phyloP scores from a whole-genome alignment of 1,284 basidiomycete species.

The Pulchroboletus neoregius region DNA sequence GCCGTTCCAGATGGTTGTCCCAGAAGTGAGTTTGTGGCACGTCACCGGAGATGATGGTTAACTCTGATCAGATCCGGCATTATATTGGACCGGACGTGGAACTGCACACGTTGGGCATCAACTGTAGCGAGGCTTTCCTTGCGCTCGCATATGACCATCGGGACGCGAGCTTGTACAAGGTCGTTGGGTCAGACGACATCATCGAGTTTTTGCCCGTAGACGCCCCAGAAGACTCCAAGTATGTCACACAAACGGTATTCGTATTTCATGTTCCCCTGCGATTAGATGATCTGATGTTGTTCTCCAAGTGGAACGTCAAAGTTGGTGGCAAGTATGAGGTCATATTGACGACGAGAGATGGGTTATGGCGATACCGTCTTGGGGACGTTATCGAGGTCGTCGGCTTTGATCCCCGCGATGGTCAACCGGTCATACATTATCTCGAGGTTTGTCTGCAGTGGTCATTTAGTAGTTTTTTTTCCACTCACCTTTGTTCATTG shows the following conservation, averaged over 20 bases:
- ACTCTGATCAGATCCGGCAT: constrained; percentile 14
- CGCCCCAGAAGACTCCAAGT: constrained; percentile 17
- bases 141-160: constrained; percentile 25
- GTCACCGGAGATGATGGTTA: not conserved
- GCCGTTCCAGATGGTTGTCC: constrained; percentile 22
- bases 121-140: constrained; percentile 24
- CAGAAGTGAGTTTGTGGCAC: constrained; percentile 10
- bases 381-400: constrained; percentile 21
- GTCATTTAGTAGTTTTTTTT: not conserved
- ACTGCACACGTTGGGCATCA: constrained; percentile 23
- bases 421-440: constrained; percentile 23
- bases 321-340: constrained; percentile 21
- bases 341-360: constrained; percentile 23
- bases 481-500: not conserved
- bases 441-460: constrained; percentile 16
- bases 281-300: constrained; percentile 1
- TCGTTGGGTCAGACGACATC: constrained; percentile 26
- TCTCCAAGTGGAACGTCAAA: constrained; percentile 21
- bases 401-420: constrained; percentile 25
- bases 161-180: constrained; percentile 23
- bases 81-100: constrained; percentile 23
- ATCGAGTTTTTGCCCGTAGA: constrained; percentile 17
- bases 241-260: constrained; percentile 20
- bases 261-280: not conserved
- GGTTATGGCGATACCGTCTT: constrained; percentile 28